Base-by-base conservation (phyloP, 352 stramenopile species). In the Pythium biforme region DNA sequence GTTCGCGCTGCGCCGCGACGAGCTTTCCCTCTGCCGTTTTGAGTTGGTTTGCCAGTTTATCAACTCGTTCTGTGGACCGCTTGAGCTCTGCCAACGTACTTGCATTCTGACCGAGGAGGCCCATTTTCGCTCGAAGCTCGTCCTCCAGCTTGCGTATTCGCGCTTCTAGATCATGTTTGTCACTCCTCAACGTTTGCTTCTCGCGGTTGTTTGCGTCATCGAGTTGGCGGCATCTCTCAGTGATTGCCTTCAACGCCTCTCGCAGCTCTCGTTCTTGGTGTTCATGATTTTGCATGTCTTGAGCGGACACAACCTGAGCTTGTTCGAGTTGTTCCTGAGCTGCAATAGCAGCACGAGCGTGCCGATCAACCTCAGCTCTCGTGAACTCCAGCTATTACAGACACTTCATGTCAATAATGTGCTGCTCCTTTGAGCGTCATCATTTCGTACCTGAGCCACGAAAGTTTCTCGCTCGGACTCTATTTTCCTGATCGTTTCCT, bases 141-240 rank as follows among this genome's bases (percentile, higher is more conserved):
- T 64, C 55, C 26, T 70, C 63, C 23, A 62, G 46, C 39, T 53
- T 62, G 10, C 50, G 55, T 53, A 65, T 55, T 19, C 47, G 55
- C 20, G 11, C 3, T 20, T 55, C 51, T 9, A 64, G 23, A 20
- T 53, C 31, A 6, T 45, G 47, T 9, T 53, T 70, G 20, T 65
- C 50, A n/a, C 33, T 22, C 5, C 56, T 34, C 12, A 70, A n/a
- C 17, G 23, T 14, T 23, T 65, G 55, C 29, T 70, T 65, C 0
- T 65, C 56, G 25, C 34, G 54, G 5, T 8, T 49, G 12, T 2
- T 23, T 0, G 17, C 25, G 27, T 70, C 63, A 25, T 64, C 56
- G 8, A 62, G 19, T 6, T 27, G 23, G 5, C 55, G 55, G n/a
- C 23, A 70, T 19, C 40, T 53, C 12, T 70, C 63, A 10, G 25